A percentile compares a stretch with the other conserved stretches of the same genome.
Conservation (phyloP, 306 rosid species). For the Oxytropis ochrocephala region DNA sequence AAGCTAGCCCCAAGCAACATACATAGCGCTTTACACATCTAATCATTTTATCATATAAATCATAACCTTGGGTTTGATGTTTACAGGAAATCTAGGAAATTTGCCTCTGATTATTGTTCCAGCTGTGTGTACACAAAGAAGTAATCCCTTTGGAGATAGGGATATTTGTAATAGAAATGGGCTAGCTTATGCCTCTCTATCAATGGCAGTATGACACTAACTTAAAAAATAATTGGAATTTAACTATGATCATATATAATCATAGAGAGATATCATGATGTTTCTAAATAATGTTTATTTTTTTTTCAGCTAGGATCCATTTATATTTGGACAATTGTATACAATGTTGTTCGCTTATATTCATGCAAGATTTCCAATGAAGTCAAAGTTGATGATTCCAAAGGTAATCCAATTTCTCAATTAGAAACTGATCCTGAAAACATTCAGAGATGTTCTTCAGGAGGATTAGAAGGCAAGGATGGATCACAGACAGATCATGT, state of each 20-base stretch:
- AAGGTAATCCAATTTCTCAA: not conserved
- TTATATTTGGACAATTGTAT: constrained; percentile 34
- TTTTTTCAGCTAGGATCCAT: constrained; percentile 22
- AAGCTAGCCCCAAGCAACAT: too few species aligned
- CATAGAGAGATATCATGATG: not conserved
- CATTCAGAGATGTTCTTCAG: constrained; percentile 12
- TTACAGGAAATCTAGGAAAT: constrained; percentile 36
- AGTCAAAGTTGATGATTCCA: constrained; percentile 5
- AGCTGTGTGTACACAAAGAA: constrained; percentile 29
- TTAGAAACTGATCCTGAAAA: constrained; percentile 15
- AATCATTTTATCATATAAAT: not conserved
- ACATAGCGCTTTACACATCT: not conserved
- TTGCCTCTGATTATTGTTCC: constrained; percentile 31
- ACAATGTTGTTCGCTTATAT: constrained; percentile 32
- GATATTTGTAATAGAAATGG: constrained; percentile 30
- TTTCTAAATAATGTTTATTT: not conserved
- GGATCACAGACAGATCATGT: constrained; percentile 2
- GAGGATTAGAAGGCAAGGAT: not conserved
- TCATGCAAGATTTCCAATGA: constrained; percentile 8
- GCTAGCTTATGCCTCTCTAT: constrained; percentile 37
- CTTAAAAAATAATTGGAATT: not conserved
- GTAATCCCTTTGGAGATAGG: constrained; percentile 31
- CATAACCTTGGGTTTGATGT: not conserved
- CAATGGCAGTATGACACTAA: constrained; percentile 36
- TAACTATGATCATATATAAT: not conserved